These are phyloP conservation scores for Tolypocladium capitatum DNA, from an alignment of 2,329 filamentous ascomycete species.

Conservation along the genomic window DNA sequence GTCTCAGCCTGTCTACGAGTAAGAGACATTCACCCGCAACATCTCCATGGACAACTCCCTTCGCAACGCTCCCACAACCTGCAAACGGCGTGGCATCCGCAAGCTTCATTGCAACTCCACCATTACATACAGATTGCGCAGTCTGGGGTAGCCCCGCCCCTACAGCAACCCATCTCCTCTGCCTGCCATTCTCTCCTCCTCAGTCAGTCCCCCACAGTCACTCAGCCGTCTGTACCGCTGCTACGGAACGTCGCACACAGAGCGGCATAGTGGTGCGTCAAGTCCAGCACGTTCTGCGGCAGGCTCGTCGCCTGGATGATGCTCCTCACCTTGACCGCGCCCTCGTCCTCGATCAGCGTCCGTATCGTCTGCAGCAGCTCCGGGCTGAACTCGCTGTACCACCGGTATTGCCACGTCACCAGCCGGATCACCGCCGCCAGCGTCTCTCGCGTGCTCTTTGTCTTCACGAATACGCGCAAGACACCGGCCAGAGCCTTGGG, in stretches of 20 bases:
- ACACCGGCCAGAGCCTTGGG: slow-evolving; percentile 85
- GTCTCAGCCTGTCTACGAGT: too few species aligned
- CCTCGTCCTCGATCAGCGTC: slow-evolving; percentile 91
- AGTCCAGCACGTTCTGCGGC: slow-evolving; percentile 80
- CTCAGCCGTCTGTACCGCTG: slow-evolving; percentile 73
- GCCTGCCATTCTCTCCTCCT: neutral
- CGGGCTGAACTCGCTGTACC: slow-evolving; percentile 98
- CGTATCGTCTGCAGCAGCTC: slow-evolving; percentile 78
- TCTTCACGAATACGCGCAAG: slow-evolving; percentile 63
- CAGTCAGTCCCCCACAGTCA: neutral
- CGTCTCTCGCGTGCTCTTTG: slow-evolving; percentile 66
- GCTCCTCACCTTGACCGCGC: slow-evolving; percentile 90
- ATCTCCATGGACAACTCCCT: neutral
- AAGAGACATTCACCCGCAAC: neutral
- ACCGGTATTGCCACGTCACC: slow-evolving; percentile 96
- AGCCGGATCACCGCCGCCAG: slow-evolving; percentile 78
- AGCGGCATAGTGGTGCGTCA: slow-evolving; percentile 93
- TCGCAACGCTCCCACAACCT: neutral
- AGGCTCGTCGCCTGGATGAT: slow-evolving; percentile 94
- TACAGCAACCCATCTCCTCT: neutral
- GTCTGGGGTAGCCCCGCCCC: neutral
- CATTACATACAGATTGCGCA: neutral
- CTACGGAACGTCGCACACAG: slow-evolving; percentile 91
- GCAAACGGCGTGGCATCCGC: too few species aligned
- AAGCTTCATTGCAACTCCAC: neutral